Base-by-base conservation (phyloP, 78 protist genomes). In the slime mould (Dictyostelium discoideum) region DNA sequence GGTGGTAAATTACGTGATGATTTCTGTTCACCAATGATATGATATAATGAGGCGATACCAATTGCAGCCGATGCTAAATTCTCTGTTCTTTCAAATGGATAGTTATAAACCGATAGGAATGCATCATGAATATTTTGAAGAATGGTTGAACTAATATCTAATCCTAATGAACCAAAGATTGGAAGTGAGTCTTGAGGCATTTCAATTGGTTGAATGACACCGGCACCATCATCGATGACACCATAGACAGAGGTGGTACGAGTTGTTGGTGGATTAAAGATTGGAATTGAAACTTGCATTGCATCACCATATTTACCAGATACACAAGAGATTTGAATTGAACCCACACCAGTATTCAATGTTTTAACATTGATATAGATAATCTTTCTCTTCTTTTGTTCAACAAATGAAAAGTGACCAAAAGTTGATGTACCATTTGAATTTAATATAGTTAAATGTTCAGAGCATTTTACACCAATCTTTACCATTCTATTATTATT, bases 271-370 rank as follows among this genome's bases (percentile, higher is more conserved):
- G 95, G 95, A 48, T 50, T 63, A 16, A 65, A 37, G 0, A 90
- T 72, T 48, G 95, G 95, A 13, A 90, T 90, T 16, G 46, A 32
- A 11, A 90, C 77, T 82, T 90, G 87, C 88, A 90, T 82, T 24
- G 95, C 95, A 39, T 90, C 95, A 72, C 95, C 95, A 90, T 90
- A 90, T 37, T 90, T 80, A 37, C 95, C 95, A 54, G 86, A 78
- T 1, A 90, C 89, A 82, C 88, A 80, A 50, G 63, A 29, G 16
- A 90, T 60, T 42, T 90, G 95, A n/a, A 90, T 90, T 4, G 83
- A 73, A 48, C 87, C 18, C 11, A 32, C 24, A 54, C 95, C 95
- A 29, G 76, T 67, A 72, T 90, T 90, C 8, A 82, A 37, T n/a
- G 88, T 11, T 39, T 73, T 80, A n/a, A 90, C 67, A 32, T 32